Percentiles rank a stretch among this genome's conserved stretches.
phyloP scores from a whole-genome alignment of 768 basidiomycete genomes.

The Galerina sulciceps region DNA sequence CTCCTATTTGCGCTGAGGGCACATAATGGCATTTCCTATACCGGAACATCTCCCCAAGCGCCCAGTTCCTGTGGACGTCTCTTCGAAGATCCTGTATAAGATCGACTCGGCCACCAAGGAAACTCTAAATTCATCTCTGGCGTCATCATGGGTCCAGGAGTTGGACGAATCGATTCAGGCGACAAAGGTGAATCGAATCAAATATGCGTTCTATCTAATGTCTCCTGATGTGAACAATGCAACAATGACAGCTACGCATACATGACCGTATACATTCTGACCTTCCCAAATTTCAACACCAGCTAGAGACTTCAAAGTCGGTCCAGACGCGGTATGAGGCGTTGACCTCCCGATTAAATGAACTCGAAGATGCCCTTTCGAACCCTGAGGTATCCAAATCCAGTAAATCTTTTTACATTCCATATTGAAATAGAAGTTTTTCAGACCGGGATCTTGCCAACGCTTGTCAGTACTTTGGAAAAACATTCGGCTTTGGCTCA shows the following conservation, averaged over 20 bases:
- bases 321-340: conserved; percentile 62
- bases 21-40: conserved; percentile 72
- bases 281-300: conserved; percentile 64
- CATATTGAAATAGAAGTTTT: conserved; percentile 7
- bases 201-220: background rate
- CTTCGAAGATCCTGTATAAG: conserved; percentile 72
- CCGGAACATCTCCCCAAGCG: conserved; percentile 76
- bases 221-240: background rate
- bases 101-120: conserved; percentile 65
- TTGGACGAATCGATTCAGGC: conserved; percentile 71
- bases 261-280: conserved; percentile 74
- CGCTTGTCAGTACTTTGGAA: conserved; percentile 56
- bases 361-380: conserved; percentile 53
- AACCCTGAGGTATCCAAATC: conserved; percentile 55
- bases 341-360: conserved; percentile 57
- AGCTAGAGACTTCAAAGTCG: conserved; percentile 63
- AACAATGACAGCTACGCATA: conserved; percentile 57
- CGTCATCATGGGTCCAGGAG: conserved; percentile 72
- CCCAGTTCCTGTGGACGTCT: conserved; percentile 62
- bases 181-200: conserved; percentile 61
- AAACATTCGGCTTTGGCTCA: conserved; percentile 68
- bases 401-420: background rate
- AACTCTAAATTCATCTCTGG: conserved; percentile 62
- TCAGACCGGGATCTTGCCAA: conserved; percentile 73
- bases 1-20: conserved; percentile 8